These are phyloP conservation scores for Fulvia fulva DNA, from an alignment of 2,329 filamentous ascomycete genomes.

Conservation along the genomic window DNA sequence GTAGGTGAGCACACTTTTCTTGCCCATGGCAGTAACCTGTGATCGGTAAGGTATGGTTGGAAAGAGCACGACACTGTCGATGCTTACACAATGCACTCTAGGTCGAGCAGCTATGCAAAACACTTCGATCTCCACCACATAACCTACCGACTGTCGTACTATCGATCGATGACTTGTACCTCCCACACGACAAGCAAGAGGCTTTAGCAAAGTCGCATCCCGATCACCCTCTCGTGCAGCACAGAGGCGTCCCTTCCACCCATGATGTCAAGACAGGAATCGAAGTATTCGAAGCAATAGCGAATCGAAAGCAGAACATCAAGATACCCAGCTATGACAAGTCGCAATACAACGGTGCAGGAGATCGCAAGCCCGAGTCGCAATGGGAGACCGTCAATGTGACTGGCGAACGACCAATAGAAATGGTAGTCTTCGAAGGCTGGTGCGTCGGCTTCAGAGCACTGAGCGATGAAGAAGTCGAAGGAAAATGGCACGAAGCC, in stretches of 20 bases:
- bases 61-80: not conserved
- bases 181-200: conserved; percentile 65
- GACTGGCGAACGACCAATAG: conserved; percentile 44
- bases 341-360: conserved; percentile 68
- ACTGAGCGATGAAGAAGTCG: conserved; percentile 52
- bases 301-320: conserved; percentile 47
- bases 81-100: not conserved
- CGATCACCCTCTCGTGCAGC: conserved; percentile 70
- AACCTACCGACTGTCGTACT: conserved; percentile 65
- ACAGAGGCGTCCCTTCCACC: conserved; percentile 77
- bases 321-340: conserved; percentile 80
- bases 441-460: conserved; percentile 85
- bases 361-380: conserved; percentile 64
- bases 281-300: conserved; percentile 60
- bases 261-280: conserved; percentile 69
- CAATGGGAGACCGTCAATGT: conserved; percentile 60
- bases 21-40: not conserved
- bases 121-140: conserved; percentile 55
- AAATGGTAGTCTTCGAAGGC: conserved; percentile 78
- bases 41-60: not conserved
- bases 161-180: conserved; percentile 88
- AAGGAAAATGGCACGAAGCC: conserved; percentile 52
- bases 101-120: conserved; percentile 36
- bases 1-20: conserved; percentile 42
- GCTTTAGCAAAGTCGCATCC: conserved; percentile 62